Conservation (phyloP, 768 basidiomycete genomes). For the Psilocybe subaeruginosa region DNA sequence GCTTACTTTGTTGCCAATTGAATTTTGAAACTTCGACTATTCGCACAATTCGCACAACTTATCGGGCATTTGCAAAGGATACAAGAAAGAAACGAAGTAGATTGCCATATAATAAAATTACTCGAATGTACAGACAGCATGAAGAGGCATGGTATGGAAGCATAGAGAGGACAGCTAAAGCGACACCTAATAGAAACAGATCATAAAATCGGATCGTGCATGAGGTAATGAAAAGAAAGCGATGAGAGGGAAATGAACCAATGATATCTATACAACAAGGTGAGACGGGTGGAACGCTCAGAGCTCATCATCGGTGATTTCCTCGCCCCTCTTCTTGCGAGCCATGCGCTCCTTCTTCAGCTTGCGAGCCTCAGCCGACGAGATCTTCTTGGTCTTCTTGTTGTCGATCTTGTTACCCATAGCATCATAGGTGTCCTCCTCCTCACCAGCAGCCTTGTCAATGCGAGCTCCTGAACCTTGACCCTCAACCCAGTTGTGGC, state of each 20-base stretch:
- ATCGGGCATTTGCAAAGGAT: neutral
- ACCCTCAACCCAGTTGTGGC: conserved; percentile 99
- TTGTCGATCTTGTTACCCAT: conserved; percentile 96
- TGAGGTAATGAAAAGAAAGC: conserved; percentile 14
- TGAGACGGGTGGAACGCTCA: conserved; percentile 29
- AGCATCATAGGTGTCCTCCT: conserved; percentile 91
- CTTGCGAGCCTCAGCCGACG: conserved; percentile 84
- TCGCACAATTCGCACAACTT: neutral
- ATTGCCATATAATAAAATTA: conserved; percentile 26
- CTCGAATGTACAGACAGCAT: conserved; percentile 25
- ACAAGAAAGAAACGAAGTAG: conserved; percentile 19
- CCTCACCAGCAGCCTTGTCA: conserved; percentile 91
- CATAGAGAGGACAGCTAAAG: conserved; percentile 14
- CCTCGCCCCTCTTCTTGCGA: conserved; percentile 85
- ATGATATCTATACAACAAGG: conserved; percentile 17
- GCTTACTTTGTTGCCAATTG: too few relatives aligned
- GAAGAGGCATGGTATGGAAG: conserved; percentile 16
- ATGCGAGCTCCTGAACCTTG: conserved; percentile 95
- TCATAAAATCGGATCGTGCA: conserved; percentile 21
- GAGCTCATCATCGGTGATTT: conserved; percentile 69
- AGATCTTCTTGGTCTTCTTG: conserved; percentile 88
- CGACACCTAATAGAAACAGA: conserved; percentile 25
- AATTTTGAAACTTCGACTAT: neutral
- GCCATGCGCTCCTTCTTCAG: conserved; percentile 97
- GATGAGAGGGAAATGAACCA: conserved; percentile 9